phyloP scores from a whole-genome alignment of 1,139 yeast genomes.

The Lodderomyces parapsilosis region DNA sequence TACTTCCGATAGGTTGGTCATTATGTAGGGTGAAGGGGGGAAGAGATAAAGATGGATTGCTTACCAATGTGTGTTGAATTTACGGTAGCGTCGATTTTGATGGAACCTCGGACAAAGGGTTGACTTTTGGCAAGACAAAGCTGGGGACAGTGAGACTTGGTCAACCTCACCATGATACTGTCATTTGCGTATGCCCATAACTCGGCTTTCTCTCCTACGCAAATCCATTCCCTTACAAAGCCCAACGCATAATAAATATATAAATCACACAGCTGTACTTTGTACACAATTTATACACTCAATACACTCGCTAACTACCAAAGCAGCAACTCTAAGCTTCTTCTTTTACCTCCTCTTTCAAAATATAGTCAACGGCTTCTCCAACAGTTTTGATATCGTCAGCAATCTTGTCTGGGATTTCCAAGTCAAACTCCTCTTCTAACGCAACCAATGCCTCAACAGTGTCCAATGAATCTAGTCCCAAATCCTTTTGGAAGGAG shows the following conservation, averaged over 20 bases:
- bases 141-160: too few relatives aligned
- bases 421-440: constrained; percentile 72
- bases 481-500: constrained; percentile 60
- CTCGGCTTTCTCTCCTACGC: too few relatives aligned
- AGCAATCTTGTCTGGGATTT: constrained; percentile 66
- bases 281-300: not conserved
- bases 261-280: not conserved
- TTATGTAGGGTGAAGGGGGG: not conserved
- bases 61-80: not conserved
- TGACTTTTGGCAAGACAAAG: too few relatives aligned
- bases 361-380: constrained; percentile 63
- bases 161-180: too few relatives aligned
- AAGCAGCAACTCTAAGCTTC: constrained; percentile 19
- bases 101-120: too few relatives aligned
- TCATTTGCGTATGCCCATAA: too few relatives aligned
- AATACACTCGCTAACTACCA: not conserved
- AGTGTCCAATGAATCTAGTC: constrained; percentile 69
- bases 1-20: not conserved
- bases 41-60: not conserved
- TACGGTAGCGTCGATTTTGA: not conserved
- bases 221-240: not conserved
- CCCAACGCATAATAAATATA: not conserved
- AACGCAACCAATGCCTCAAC: constrained; percentile 71
- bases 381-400: constrained; percentile 70
- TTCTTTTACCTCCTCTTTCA: constrained; percentile 47